Conservation (phyloP, 2,329 filamentous ascomycete genomes). For the Phialophora macrospora region DNA sequence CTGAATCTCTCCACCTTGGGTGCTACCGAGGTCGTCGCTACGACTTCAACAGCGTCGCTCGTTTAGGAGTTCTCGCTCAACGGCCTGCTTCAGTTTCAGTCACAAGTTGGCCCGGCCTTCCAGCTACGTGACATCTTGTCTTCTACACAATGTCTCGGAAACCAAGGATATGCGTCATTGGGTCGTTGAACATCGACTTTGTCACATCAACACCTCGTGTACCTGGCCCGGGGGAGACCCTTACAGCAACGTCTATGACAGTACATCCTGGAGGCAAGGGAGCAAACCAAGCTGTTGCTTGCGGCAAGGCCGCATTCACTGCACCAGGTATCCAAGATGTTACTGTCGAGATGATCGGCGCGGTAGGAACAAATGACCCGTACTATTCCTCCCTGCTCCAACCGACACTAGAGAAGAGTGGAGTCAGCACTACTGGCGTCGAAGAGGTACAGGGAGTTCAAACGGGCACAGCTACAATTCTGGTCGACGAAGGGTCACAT, state of each 20-base stretch:
- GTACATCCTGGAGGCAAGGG: constrained; percentile 91
- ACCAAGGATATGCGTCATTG: constrained; percentile 75
- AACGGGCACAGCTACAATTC: constrained; percentile 75
- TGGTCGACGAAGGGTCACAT: constrained; percentile 73
- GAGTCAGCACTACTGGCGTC: constrained; percentile 66
- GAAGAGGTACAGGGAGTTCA: constrained; percentile 52
- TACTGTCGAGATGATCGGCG: constrained; percentile 72
- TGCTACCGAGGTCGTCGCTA: no score
- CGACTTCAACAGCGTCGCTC: no score
- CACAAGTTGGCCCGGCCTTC: neutral
- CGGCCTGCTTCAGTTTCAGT: neutral
- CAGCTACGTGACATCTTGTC: neutral
- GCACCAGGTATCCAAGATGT: constrained; percentile 42
- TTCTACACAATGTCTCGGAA: constrained; percentile 29
- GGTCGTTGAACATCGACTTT: constrained; percentile 93
- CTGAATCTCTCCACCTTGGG: neutral
- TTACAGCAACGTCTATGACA: constrained; percentile 76
- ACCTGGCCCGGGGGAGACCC: constrained; percentile 82
- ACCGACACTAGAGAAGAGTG: constrained; percentile 62
- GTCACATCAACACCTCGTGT: constrained; percentile 85
- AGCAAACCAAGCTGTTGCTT: constrained; percentile 92
- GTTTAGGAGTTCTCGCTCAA: neutral
- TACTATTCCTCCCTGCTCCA: constrained; percentile 67
- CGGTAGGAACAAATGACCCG: constrained; percentile 67
- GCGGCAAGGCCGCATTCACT: constrained; percentile 71